A percentile compares a stretch with the other conserved stretches of the same genome.
phyloP scores from a whole-genome alignment of 1,284 basidiomycete genomes.

The Leccinum pallidistipes region DNA sequence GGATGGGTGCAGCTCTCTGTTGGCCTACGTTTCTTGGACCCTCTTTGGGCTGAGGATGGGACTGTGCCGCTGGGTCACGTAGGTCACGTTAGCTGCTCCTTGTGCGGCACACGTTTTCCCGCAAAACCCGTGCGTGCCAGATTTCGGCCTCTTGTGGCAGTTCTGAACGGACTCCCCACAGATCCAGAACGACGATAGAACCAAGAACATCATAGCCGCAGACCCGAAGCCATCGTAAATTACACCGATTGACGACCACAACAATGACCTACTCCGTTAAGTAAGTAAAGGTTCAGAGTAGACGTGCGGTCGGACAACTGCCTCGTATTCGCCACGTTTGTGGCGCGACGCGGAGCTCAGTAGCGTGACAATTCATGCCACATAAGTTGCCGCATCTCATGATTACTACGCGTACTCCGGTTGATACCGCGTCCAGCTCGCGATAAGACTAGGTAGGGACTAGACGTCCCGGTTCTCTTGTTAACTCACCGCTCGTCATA shows the following conservation, averaged over 20 bases:
- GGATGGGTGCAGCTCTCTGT: constrained; percentile 17
- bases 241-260: constrained; percentile 10
- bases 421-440: constrained; percentile 4
- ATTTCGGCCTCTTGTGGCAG: constrained; percentile 56
- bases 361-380: constrained; percentile 5
- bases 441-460: constrained; percentile 22
- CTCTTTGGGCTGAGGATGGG: constrained; percentile 16
- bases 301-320: constrained; percentile 6
- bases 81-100: constrained; percentile 29
- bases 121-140: constrained; percentile 51
- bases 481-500: background rate
- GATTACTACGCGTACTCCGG: constrained; percentile 2
- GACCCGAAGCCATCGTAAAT: constrained; percentile 25
- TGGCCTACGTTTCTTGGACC: constrained; percentile 12
- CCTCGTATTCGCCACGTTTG: constrained; percentile 33
- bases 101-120: constrained; percentile 59
- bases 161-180: constrained; percentile 38
- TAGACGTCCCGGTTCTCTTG: background rate
- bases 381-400: constrained; percentile 2
- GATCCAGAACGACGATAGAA: constrained; percentile 3
- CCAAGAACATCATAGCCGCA: constrained; percentile 18
- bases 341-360: constrained; percentile 10
- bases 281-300: constrained; percentile 6
- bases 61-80: constrained; percentile 9
- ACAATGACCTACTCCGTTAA: constrained; percentile 8